Conservation (phyloP, 306 rosid genomes). For the Casuarina cunninghamiana region DNA sequence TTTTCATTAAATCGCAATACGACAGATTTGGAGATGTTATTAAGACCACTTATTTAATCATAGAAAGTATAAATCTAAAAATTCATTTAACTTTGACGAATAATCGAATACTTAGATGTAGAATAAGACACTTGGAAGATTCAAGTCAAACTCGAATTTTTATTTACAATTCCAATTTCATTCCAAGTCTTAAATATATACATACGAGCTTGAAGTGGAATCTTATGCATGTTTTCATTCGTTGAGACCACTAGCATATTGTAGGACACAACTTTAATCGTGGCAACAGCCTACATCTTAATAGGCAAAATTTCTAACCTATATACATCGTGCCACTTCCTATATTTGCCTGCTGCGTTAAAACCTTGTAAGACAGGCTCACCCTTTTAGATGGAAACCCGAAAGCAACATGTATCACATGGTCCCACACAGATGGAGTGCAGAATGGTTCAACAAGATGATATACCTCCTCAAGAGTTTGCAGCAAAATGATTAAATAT, state of each 20-base stretch:
- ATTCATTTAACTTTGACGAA: too few relatives aligned
- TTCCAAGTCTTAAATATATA: too few relatives aligned
- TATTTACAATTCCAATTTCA: too few relatives aligned
- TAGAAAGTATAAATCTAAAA: too few relatives aligned
- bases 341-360: constrained; percentile 27
- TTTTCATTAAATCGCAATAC: too few relatives aligned
- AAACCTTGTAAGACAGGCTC: background rate
- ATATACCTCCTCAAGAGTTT: constrained; percentile 48
- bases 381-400: background rate
- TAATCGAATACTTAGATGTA: too few relatives aligned
- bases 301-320: background rate
- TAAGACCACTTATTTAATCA: too few relatives aligned
- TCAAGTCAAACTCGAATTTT: background rate
- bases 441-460: constrained; percentile 5
- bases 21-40: too few relatives aligned
- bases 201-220: too few relatives aligned
- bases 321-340: constrained; percentile 7
- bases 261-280: background rate
- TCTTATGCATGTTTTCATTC: too few relatives aligned
- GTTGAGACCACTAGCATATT: background rate
- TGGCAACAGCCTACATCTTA: background rate
- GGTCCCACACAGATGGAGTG: constrained; percentile 3
- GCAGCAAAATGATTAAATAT: constrained; percentile 95
- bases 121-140: too few relatives aligned
- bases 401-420: background rate